Evolutionary conservation across 108 stramenopile species (phyloP).

Genomic region (Craspedostauros australis): DNA sequence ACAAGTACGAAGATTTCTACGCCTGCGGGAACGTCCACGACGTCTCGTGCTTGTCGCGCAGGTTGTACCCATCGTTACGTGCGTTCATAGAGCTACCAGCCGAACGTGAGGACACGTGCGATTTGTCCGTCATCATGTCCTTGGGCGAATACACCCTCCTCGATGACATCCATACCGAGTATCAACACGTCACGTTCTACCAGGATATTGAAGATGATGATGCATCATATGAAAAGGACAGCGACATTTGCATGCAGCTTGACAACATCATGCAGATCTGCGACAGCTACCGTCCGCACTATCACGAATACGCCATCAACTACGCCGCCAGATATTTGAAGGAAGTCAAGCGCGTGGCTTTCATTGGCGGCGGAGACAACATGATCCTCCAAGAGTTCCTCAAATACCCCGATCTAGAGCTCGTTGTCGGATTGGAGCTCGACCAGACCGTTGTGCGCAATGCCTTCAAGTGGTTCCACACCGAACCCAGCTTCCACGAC

Average conservation of each 20-base stretch:
- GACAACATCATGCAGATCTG: conserved; percentile 75
- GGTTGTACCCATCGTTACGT: too few species aligned
- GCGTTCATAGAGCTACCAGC: too few species aligned
- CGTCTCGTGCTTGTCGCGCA: too few species aligned
- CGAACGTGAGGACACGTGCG: too few species aligned
- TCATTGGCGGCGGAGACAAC: conserved; percentile 66
- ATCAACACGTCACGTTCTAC: too few species aligned
- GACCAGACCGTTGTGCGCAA: conserved; percentile 63
- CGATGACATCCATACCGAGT: too few species aligned
- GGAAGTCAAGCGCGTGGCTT: conserved; percentile 35
- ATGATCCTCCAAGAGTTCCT: conserved; percentile 64
- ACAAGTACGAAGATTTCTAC: too few species aligned
- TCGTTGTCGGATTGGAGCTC: conserved; percentile 61
- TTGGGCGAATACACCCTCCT: too few species aligned
- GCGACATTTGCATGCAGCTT: conserved; percentile 55
- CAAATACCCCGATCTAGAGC: conserved; percentile 60
- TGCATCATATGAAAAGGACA: conserved; percentile 62
- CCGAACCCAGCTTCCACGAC: conserved; percentile 69
- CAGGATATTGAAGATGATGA: conserved; percentile 28
- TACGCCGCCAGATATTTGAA: conserved; percentile 67
- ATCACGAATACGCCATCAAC: conserved; percentile 74
- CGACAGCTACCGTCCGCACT: conserved; percentile 70
- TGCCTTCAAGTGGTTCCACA: conserved; percentile 55
- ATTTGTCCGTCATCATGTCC: too few species aligned
- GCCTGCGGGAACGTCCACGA: too few species aligned